Evolutionary conservation across 345 rosid species (phyloP).

Genomic region (Noccaea caerulescens): DNA sequence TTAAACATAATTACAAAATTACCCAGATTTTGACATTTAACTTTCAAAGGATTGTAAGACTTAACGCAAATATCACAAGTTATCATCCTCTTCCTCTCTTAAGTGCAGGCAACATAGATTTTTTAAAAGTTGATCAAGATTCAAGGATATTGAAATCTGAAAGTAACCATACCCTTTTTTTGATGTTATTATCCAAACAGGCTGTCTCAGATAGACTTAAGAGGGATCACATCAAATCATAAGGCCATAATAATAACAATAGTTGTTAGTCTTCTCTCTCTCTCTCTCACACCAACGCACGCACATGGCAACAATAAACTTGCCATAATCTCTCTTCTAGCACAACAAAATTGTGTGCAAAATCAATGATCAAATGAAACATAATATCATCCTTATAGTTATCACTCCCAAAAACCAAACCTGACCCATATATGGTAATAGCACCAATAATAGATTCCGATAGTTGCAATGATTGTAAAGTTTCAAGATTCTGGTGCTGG

Average conservation of each 20-base stretch:
- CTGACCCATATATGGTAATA: slow-evolving; percentile 21
- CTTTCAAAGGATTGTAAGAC: too few relatives aligned
- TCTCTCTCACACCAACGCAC: not conserved
- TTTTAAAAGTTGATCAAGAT: not conserved
- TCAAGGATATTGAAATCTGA: not conserved
- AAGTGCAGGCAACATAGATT: too few relatives aligned
- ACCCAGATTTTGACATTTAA: too few relatives aligned
- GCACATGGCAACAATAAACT: slow-evolving; percentile 28
- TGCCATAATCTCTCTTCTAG: slow-evolving; percentile 34
- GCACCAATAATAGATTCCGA: slow-evolving; percentile 14
- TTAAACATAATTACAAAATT: too few relatives aligned
- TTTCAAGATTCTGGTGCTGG: slow-evolving; percentile 44
- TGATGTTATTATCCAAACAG: not conserved
- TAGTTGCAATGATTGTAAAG: slow-evolving; percentile 7
- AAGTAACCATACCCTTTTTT: not conserved
- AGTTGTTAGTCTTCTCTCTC: not conserved
- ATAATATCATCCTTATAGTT: slow-evolving; percentile 14
- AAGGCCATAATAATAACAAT: not conserved
- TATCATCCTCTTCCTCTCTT: too few relatives aligned
- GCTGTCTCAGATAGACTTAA: not conserved
- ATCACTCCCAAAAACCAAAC: slow-evolving; percentile 20
- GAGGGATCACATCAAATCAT: not conserved
- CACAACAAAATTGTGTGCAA: slow-evolving; percentile 40
- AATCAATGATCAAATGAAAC: slow-evolving; percentile 41
- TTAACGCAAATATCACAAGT: too few relatives aligned